Base-by-base conservation (phyloP, 805 yeast genomes). In the Nakazawaea populi region DNA sequence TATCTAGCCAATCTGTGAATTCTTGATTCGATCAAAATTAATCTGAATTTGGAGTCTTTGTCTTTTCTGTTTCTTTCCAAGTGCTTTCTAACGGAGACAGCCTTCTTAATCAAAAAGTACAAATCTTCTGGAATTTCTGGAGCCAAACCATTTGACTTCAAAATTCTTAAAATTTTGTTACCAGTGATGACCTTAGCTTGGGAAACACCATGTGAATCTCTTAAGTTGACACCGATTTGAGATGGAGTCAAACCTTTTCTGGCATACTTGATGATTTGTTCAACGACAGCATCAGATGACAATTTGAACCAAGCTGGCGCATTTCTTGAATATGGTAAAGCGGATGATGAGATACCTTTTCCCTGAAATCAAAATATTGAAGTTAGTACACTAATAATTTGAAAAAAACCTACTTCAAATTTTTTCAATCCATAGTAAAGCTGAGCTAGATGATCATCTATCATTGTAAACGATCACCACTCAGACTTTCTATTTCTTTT, bases 21-120 rank as follows among this genome's bases (percentile, higher is more conserved):
- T 90, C 99, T 91, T 63, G 98, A 92, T 83, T 94, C 99, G 77
- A 94, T 91, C 78, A 94, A 87, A 94, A 94, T 94, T 73, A 94
- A 89, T 87, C 99, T 89, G 96, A 94, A 94, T 83, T 94, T 94
- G 68, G 99, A 94, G 82, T 94, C 99, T 86, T 94, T 92, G 82
- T 94, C 99, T 87, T 94, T 94, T 89, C 99, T 91, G 97, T 94
- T 94, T 81, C 95, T 89, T 83, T 94, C 99, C 75, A 94, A 87
- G 81, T 94, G 99, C 89, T 94, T 94, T 90, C 99, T 94, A 77
- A 95, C 97, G 64, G 97, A 72, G 71, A 94, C 98, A 74, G 99
- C 99, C 87, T 94, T 94, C 90, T 92, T 94, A 75, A 94, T 94
- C 79, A 94, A 87, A 80, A 79, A 91, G 94, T 94, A 94, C 71